Conservation (phyloP, 306 rosid species). For the Sophora flavescens region DNA sequence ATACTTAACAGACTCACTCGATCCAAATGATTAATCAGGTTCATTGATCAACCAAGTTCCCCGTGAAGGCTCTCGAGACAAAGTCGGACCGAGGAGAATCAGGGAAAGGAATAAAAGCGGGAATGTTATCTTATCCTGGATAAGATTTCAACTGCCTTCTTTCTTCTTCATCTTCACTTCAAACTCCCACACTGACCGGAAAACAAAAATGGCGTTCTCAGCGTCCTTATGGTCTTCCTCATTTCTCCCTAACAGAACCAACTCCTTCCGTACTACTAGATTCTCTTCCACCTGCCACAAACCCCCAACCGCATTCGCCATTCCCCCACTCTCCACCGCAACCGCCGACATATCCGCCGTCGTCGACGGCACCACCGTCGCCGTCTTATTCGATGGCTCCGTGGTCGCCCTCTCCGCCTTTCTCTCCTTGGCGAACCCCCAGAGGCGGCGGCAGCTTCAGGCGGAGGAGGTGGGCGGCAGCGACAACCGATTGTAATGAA, state of each 20-base stretch:
- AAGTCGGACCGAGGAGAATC: constrained; percentile 57
- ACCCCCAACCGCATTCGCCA: constrained; percentile 54
- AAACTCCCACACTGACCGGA: neutral
- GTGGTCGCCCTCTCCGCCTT: constrained; percentile 78
- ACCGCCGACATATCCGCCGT: constrained; percentile 62
- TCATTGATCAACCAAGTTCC: too few relatives aligned
- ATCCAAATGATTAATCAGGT: too few relatives aligned
- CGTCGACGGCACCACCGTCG: constrained; percentile 74
- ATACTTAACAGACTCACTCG: too few relatives aligned
- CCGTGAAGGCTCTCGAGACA: neutral
- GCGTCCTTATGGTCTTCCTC: constrained; percentile 53
- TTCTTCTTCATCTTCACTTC: neutral
- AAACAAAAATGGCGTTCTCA: constrained; percentile 60
- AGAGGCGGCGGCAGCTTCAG: constrained; percentile 73
- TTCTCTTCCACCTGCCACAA: constrained; percentile 47
- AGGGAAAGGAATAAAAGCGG: constrained; percentile 16
- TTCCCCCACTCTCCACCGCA: constrained; percentile 68
- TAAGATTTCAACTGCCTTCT: constrained; percentile 30
- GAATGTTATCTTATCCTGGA: constrained; percentile 60
- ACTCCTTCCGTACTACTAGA: constrained; percentile 23
- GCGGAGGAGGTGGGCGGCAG: constrained; percentile 95
- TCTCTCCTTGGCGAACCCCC: constrained; percentile 82
- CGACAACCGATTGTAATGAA: constrained; percentile 66
- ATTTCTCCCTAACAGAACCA: constrained; percentile 39
- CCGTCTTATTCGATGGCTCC: constrained; percentile 77